phyloP scores from a whole-genome alignment of 768 basidiomycete genomes.

The Pulveroboletus sp. region DNA sequence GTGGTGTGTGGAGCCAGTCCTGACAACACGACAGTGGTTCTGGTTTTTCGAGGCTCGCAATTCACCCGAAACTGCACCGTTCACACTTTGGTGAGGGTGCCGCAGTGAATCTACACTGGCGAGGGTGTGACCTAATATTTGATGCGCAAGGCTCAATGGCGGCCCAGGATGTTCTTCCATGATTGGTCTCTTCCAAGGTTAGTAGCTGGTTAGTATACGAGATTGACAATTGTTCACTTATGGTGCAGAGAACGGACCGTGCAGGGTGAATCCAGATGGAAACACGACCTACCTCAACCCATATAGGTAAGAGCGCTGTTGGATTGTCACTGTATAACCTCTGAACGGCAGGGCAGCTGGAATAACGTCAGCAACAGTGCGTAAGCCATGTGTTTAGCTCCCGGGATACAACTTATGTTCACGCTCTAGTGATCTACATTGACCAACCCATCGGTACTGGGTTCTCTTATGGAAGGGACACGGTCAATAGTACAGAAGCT shows the following conservation, averaged over 20 bases:
- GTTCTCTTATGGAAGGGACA: too few species aligned
- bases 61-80: constrained; percentile 58
- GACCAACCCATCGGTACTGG: too few species aligned
- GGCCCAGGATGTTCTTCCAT: too few species aligned
- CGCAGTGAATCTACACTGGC: background rate
- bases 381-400: constrained; percentile 14
- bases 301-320: constrained; percentile 43
- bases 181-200: constrained; percentile 67
- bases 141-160: constrained; percentile 50
- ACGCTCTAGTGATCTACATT: constrained; percentile 48
- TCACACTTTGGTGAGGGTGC: constrained; percentile 55
- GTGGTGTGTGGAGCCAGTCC: background rate
- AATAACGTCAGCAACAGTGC: constrained; percentile 64
- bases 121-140: background rate
- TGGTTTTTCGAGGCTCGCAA: constrained; percentile 71
- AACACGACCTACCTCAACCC: constrained; percentile 63
- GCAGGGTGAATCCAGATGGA: constrained; percentile 53
- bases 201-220: background rate
- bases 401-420: background rate
- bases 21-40: constrained; percentile 50
- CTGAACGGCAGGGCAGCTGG: constrained; percentile 44
- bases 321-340: background rate
- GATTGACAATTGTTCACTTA: background rate
- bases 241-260: constrained; percentile 65
- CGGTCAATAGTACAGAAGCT: too few species aligned